Conservation (phyloP, 2,329 filamentous ascomycete genomes). For the Alternaria triticina region DNA sequence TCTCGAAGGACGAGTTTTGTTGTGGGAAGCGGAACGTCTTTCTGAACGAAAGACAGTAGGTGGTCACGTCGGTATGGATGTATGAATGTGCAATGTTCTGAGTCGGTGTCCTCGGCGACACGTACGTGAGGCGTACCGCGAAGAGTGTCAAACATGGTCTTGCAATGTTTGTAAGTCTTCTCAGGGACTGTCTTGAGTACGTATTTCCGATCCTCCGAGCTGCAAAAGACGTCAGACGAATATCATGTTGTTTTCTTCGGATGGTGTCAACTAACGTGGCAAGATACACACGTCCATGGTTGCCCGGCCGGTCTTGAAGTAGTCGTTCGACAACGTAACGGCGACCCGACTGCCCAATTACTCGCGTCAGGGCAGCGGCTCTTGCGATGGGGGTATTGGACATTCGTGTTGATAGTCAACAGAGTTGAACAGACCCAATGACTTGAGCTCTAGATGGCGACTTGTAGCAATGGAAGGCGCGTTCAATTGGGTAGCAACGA, state of each 20-base stretch:
- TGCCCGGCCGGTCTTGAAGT: conserved; percentile 1
- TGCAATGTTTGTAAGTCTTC: conserved; percentile 11
- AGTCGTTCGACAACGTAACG: conserved; percentile 16
- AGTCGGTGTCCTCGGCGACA: conserved; percentile 48
- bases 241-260: not conserved
- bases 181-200: conserved; percentile 4
- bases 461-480: not conserved
- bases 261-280: conserved; percentile 4
- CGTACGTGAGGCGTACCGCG: conserved; percentile 11
- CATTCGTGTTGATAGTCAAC: not conserved
- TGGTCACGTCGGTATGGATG: conserved; percentile 54
- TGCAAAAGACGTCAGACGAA: not conserved
- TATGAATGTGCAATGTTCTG: conserved; percentile 55
- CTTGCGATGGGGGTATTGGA: not conserved
- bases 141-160: conserved; percentile 19
- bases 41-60: conserved; percentile 52
- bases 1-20: conserved; percentile 54
- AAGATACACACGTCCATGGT: conserved; percentile 1
- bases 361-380: conserved; percentile 12
- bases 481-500: not conserved
- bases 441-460: not conserved
- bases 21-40: conserved; percentile 45
- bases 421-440: not conserved
- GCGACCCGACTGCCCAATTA: conserved; percentile 15
- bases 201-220: conserved; percentile 3